These are phyloP conservation scores for Globisporangium irregulare DNA, from an alignment of 352 stramenopile genomes.

Conservation along the genomic window DNA sequence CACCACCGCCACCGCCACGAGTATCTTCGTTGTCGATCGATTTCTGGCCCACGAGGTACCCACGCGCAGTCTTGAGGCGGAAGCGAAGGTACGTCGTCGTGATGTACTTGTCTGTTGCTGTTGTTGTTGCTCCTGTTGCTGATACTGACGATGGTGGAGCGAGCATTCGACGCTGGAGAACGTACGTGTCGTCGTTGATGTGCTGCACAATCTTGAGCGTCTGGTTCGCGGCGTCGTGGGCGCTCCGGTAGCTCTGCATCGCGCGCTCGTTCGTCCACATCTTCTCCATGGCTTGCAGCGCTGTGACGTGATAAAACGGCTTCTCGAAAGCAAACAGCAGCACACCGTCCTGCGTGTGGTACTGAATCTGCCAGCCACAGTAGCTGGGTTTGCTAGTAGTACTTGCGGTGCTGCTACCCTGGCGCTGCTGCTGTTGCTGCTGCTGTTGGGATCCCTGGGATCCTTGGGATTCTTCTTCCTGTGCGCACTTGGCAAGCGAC, in stretches of 20 bases:
- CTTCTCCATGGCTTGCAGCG: conserved; percentile 34
- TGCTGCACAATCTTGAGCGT: conserved; percentile 38
- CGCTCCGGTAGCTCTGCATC: conserved; percentile 41
- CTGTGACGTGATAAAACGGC: conserved; percentile 31
- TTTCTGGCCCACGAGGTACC: conserved; percentile 37
- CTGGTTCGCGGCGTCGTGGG: conserved; percentile 31
- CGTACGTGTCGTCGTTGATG: conserved; percentile 58
- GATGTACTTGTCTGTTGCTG: conserved; percentile 22
- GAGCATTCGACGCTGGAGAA: conserved; percentile 33
- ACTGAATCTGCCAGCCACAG: conserved; percentile 27
- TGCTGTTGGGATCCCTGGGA: not conserved
- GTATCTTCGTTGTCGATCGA: conserved; percentile 17
- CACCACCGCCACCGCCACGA: not conserved
- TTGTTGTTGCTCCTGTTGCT: conserved; percentile 5
- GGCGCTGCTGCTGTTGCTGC: not conserved
- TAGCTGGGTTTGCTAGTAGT: conserved; percentile 14
- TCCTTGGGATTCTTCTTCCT: not conserved
- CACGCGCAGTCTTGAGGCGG: conserved; percentile 37
- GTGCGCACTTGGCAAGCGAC: conserved; percentile 5
- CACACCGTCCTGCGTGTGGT: conserved; percentile 22
- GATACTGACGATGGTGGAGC: conserved; percentile 13
- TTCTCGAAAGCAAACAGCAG: conserved; percentile 53
- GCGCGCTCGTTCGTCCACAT: conserved; percentile 47
- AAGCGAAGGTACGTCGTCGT: conserved; percentile 46
- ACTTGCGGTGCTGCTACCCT: not conserved